Percentiles rank a stretch among this genome's conserved stretches.
Conservation (phyloP, 345 rosid genomes). For the Dipteronia sinensis region DNA sequence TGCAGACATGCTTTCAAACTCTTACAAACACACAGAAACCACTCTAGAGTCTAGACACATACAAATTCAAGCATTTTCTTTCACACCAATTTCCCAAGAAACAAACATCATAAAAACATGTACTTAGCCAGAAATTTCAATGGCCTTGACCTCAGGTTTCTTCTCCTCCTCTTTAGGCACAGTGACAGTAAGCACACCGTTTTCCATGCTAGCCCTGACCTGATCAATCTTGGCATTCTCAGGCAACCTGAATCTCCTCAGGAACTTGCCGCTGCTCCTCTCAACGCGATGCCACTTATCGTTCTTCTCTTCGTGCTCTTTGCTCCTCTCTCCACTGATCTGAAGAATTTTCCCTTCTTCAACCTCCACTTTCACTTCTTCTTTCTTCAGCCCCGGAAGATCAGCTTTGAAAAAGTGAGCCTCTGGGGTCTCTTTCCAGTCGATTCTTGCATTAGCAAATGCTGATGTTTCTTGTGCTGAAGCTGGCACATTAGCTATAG, state of each 20-base stretch:
- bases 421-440: slow-evolving; percentile 50
- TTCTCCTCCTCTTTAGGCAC: slow-evolving; percentile 43
- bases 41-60: neutral
- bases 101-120: neutral
- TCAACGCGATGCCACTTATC: slow-evolving; percentile 48
- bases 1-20: neutral
- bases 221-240: slow-evolving; percentile 40
- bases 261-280: slow-evolving; percentile 42
- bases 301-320: slow-evolving; percentile 43
- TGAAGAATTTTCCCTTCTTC: slow-evolving; percentile 42
- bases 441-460: slow-evolving; percentile 35
- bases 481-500: slow-evolving; percentile 12
- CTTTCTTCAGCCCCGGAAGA: slow-evolving; percentile 48
- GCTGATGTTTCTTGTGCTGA: slow-evolving; percentile 30
- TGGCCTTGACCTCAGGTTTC: slow-evolving; percentile 44
- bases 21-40: slow-evolving; percentile 1
- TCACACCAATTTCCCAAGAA: neutral
- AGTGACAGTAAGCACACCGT: slow-evolving; percentile 49
- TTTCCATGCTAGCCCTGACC: slow-evolving; percentile 57
- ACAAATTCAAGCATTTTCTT: neutral
- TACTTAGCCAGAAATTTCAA: slow-evolving; percentile 46
- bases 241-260: slow-evolving; percentile 50
- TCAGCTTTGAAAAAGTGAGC: slow-evolving; percentile 47
- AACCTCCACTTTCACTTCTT: slow-evolving; percentile 50
- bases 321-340: slow-evolving; percentile 42